Evolutionary conservation across 352 stramenopile species (phyloP), one percentile per base, ranked within the genome.

Genomic region (Phytophthora colocasiae): DNA sequence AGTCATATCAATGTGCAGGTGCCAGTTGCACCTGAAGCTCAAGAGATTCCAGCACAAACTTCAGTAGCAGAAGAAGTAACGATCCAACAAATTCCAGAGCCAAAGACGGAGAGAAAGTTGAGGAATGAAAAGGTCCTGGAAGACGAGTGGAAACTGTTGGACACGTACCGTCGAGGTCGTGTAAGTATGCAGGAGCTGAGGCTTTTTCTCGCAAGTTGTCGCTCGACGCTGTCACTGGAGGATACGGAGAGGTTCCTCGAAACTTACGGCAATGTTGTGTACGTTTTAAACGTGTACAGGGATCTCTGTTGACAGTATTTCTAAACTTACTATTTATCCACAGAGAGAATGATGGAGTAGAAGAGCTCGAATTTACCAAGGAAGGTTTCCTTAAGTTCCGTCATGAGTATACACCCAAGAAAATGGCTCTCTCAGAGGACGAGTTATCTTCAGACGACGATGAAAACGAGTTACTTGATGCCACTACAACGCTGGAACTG

Each of bases 161-260:
- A 91, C 62, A 75, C 78, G 55, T 81, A 87, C 50, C 70, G 67
- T 10, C 70, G 77, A 27, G 80, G 75, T 0, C 51, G 41, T n/a
- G 67, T 90, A 15, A 71, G 68, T 4, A 57, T 66, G 26, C 63
- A 81, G 46, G 77, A 89, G 58, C 53, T 91, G 9, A 59, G 63
- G 7, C 45, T 73, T 6, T 89, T 91, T 53, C 68, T 91, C 12
- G 19, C 44, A 1, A 89, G 70, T 39, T 89, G 81, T 26, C 68
- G 59, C 27, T 82, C 73, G 1, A 70, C 54, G 1, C 72, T 89
- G 17, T 78, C 77, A 3, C 24, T 66, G 0, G 45, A 76, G 2
- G 83, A 89, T 34, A 77, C 85, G 10, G 59, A 75, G 53, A 76
- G 83, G 22, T 81, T 91, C 31, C 56, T 91, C 4, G 83, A 91